phyloP scores from a whole-genome alignment of 192 early-diverging fungal species.

The Coemansia sp. region DNA sequence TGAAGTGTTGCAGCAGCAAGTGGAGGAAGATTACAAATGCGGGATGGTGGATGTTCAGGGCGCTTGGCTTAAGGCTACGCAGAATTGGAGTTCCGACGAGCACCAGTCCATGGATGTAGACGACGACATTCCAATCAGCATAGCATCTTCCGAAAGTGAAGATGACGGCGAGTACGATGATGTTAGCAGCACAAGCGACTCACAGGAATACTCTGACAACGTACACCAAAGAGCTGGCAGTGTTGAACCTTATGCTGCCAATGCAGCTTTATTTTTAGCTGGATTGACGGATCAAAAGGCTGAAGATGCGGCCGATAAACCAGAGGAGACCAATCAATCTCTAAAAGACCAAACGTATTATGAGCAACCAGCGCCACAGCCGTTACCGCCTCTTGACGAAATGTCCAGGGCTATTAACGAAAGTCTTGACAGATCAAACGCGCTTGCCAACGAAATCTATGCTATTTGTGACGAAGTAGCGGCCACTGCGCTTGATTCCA shows the following conservation, averaged over 20 bases:
- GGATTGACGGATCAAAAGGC: background rate
- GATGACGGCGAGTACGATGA: background rate
- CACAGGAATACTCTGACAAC: background rate
- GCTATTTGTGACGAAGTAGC: background rate
- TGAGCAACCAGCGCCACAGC: conserved; percentile 8
- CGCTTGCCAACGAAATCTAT: conserved; percentile 24
- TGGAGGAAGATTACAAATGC: background rate
- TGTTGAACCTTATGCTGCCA: background rate
- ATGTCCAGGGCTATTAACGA: conserved; percentile 25
- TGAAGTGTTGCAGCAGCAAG: background rate
- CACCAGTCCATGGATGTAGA: conserved; percentile 4
- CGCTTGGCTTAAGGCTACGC: conserved; percentile 15
- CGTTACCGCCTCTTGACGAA: conserved; percentile 5
- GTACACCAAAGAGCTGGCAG: background rate
- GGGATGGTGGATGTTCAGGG: background rate
- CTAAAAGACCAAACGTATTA: background rate
- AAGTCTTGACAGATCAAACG: conserved; percentile 24
- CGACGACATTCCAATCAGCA: conserved; percentile 9
- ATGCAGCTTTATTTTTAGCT: background rate
- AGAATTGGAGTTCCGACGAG: conserved; percentile 9
- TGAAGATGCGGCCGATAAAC: background rate
- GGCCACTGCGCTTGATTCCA: background rate
- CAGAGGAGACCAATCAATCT: background rate
- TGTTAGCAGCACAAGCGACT: background rate
- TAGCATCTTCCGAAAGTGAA: conserved; percentile 16